Conservation (phyloP, 495 filamentous ascomycete genomes). For the Annulohypoxylon maeteangense region DNA sequence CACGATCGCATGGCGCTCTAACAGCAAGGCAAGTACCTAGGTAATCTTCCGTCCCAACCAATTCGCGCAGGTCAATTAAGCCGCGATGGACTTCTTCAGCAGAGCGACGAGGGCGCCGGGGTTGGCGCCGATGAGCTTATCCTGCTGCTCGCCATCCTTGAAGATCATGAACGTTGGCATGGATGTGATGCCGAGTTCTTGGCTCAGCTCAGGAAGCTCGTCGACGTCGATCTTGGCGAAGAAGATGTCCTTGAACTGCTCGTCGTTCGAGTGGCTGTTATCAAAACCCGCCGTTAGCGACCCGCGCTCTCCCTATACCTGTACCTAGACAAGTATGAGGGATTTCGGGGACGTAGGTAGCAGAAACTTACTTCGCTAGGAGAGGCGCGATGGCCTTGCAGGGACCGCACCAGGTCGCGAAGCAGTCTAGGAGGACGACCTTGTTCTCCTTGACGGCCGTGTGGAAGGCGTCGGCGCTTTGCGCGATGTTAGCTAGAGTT, state of each 20-base stretch:
- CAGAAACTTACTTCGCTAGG: constrained; percentile 67
- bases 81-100: constrained; percentile 50
- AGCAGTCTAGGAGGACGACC: constrained; percentile 84
- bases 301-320: not conserved
- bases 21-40: too few relatives aligned
- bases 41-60: not conserved
- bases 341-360: constrained; percentile 14
- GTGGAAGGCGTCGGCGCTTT: constrained; percentile 72
- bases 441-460: constrained; percentile 62
- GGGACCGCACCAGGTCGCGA: constrained; percentile 93
- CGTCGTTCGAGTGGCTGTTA: constrained; percentile 35
- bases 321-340: constrained; percentile 8
- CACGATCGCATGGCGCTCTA: not conserved
- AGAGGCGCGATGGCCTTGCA: constrained; percentile 89
- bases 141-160: constrained; percentile 73
- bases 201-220: constrained; percentile 76
- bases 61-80: not conserved
- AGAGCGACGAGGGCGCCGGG: constrained; percentile 68
- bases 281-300: not conserved
- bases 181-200: constrained; percentile 84
- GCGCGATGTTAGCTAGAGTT: constrained; percentile 24
- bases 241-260: constrained; percentile 56
- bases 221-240: constrained; percentile 98
- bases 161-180: constrained; percentile 96
- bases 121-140: constrained; percentile 86